Base-by-base conservation (phyloP, 2,329 filamentous ascomycete species). In the Venturia oleaginea region DNA sequence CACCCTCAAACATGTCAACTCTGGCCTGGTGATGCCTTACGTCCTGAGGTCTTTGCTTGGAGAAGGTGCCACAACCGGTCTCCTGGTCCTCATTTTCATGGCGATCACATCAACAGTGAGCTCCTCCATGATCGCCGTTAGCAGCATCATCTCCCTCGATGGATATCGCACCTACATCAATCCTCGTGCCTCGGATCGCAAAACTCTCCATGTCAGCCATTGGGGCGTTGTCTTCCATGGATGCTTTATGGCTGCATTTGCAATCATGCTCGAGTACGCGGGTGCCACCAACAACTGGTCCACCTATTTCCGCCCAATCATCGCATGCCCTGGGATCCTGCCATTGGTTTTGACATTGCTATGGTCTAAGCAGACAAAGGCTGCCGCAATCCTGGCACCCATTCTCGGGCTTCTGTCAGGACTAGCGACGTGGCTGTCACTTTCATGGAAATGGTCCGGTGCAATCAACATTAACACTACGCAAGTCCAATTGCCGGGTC, bases 81-180 rank as follows among this genome's bases (percentile, higher is more conserved):
- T 90, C 0, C 81, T 94, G 1, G 77, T 96, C 15, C 85, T 96
- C 68, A 83, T 95, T 63, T 95, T 96, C 79, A 91, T 96, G 86
- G 92, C 34, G 8, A 37, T 37, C 92, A 24, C 91, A 57, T 57
- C 24, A 19, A 34, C 24, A 24, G 51, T 34, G 7, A 37, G 24
- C 32, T 17, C 51, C 27, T 57, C 51, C 3, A n/a, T 57, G 7
- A 93, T 96, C 65, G 90, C 92, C 2, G 90, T 95, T 0, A 93
- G 89, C 1, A 92, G 89, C 8, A 95, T 96, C 75, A 86, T 87
- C 76, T 94, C 91, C 0, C 95, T 94, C 73, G 91, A 96, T 72
- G 82, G 94, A 68, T 96, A 94, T 77, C 87, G 92, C 67, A 91
- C 89, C 0, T 96, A 96, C 73, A 83, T 96, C 77, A 88, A 94